A percentile compares a stretch with the other conserved stretches of the same genome.
Conservation (phyloP, 108 stramenopile species). For the Nitzschia inconspicua region DNA sequence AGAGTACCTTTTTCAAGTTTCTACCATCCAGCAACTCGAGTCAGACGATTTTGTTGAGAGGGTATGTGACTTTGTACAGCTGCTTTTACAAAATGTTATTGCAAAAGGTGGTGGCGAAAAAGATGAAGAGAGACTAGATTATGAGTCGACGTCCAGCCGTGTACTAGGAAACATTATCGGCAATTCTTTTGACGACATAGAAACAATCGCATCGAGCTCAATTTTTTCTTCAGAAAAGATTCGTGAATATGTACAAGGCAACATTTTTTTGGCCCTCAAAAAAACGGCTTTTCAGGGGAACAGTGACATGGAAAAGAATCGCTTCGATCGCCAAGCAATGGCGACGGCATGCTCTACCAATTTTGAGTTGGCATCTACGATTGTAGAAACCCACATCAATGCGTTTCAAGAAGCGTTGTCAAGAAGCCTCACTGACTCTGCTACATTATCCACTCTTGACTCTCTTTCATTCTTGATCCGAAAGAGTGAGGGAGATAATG, state of each 20-base stretch:
- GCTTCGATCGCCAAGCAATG: slow-evolving; percentile 7
- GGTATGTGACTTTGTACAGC: slow-evolving; percentile 22
- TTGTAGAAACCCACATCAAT: slow-evolving; percentile 10
- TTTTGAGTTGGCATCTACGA: slow-evolving; percentile 2
- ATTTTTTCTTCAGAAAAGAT: slow-evolving; percentile 1
- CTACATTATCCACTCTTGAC: neutral
- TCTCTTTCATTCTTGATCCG: slow-evolving; percentile 10
- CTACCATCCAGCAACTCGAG: neutral
- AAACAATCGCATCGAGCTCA: neutral
- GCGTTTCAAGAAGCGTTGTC: slow-evolving; percentile 1
- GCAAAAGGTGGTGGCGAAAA: neutral
- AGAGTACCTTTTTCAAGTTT: slow-evolving; percentile 10
- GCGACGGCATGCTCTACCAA: slow-evolving; percentile 14
- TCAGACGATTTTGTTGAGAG: slow-evolving; percentile 7
- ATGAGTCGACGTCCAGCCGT: neutral
- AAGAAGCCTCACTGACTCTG: neutral
- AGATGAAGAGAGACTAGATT: neutral
- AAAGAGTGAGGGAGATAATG: slow-evolving; percentile 16
- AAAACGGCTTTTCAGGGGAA: neutral
- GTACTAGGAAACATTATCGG: slow-evolving; percentile 21
- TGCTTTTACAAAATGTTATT: slow-evolving; percentile 1
- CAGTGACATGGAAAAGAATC: neutral
- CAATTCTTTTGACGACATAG: neutral
- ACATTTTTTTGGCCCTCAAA: slow-evolving; percentile 3
- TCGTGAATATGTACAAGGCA: slow-evolving; percentile 1